phyloP scores from a whole-genome alignment of 176 grass and related monocot species.

The Cenchrus purpureus region DNA sequence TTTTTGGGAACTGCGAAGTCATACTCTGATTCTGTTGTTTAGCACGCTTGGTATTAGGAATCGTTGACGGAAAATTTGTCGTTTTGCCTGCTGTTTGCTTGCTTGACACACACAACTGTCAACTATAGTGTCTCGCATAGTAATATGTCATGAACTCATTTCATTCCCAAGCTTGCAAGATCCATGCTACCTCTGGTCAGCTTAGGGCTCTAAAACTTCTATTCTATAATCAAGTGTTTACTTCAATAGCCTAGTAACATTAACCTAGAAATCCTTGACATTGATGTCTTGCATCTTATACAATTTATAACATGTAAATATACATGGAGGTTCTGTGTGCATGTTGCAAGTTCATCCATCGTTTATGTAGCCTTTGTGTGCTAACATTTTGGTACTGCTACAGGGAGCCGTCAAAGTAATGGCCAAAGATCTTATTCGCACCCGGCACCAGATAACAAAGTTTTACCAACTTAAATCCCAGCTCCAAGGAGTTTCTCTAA shows the following conservation, averaged over 20 bases:
- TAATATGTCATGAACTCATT: neutral
- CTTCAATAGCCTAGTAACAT: neutral
- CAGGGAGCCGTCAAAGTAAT: constrained; percentile 84
- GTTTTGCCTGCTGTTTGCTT: neutral
- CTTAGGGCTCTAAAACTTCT: neutral
- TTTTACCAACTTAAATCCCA: constrained; percentile 86
- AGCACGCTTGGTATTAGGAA: neutral
- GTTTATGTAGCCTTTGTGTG: constrained; percentile 24
- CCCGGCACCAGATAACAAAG: constrained; percentile 86
- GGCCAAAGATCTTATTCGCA: constrained; percentile 82
- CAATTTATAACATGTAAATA: neutral
- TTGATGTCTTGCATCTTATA: neutral
- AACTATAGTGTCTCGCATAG: neutral
- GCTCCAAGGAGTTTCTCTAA: constrained; percentile 75
- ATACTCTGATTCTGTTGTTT: neutral
- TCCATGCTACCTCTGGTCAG: neutral
- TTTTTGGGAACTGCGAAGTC: neutral
- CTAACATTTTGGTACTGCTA: constrained; percentile 23
- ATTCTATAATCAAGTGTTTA: neutral
- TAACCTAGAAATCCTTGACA: neutral
- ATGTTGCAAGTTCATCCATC: neutral
- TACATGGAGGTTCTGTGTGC: neutral
- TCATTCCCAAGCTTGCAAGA: neutral
- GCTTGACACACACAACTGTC: neutral
- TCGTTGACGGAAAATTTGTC: neutral